A percentile compares a stretch with the other conserved stretches of the same genome.
phyloP scores from a whole-genome alignment of 192 early-diverging fungal genomes.

The Phycomyces nitens region DNA sequence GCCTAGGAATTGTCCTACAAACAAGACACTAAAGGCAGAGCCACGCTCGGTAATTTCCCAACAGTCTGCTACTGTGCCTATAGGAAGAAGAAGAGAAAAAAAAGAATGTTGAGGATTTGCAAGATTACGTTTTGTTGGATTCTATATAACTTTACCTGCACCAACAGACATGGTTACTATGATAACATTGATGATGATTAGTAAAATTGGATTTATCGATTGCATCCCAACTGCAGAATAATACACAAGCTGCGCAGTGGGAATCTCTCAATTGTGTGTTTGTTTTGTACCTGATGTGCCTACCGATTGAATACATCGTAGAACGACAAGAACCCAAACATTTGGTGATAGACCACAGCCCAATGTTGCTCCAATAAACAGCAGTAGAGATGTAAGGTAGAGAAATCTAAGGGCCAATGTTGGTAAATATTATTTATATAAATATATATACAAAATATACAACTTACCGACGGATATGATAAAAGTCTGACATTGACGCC shows the following conservation, averaged over 20 bases:
- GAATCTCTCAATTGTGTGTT: too few relatives aligned
- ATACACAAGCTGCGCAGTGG: too few relatives aligned
- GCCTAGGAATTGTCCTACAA: constrained; percentile 24
- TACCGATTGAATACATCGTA: constrained; percentile 42
- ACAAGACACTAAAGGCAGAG: constrained; percentile 22
- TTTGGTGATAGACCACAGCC: constrained; percentile 38
- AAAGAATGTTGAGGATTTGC: too few relatives aligned
- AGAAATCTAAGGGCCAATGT: too few relatives aligned
- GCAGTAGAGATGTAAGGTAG: constrained; percentile 31
- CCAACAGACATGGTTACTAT: constrained; percentile 25
- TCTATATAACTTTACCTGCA: constrained; percentile 11
- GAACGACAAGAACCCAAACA: constrained; percentile 33
- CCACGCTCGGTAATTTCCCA: constrained; percentile 27
- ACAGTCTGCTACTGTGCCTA: constrained; percentile 25
- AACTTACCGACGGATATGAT: constrained; percentile 33
- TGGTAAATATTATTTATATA: too few relatives aligned
- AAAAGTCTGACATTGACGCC: constrained; percentile 41
- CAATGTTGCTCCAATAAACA: constrained; percentile 39
- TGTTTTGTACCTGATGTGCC: constrained; percentile 35
- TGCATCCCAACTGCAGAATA: too few relatives aligned
- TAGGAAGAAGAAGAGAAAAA: too few relatives aligned
- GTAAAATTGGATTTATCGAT: too few relatives aligned
- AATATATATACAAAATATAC: background rate
- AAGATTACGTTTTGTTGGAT: too few relatives aligned
- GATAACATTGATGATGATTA: too few relatives aligned